phyloP scores from a whole-genome alignment of 371 early-diverging fungal genomes.

The Mortierella sp. region DNA sequence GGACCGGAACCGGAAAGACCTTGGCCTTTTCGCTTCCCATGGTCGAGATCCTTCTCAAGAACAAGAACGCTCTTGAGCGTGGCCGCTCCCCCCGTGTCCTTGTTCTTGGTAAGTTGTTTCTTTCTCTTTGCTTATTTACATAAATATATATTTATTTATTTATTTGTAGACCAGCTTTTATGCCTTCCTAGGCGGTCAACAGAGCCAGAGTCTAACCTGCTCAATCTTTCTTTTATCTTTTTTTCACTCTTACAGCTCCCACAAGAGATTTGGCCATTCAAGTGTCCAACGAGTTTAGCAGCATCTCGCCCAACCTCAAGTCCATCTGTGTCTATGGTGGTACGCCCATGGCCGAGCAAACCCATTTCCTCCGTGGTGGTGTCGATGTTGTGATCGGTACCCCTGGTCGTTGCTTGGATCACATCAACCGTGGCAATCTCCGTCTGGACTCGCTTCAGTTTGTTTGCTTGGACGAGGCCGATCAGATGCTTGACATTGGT shows the following conservation, averaged over 20 bases:
- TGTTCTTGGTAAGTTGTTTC: constrained; percentile 57
- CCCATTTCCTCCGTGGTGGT: constrained; percentile 83
- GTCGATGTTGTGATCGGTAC: constrained; percentile 97
- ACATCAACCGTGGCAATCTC: constrained; percentile 88
- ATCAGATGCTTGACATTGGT: constrained; percentile 96
- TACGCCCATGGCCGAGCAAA: constrained; percentile 83
- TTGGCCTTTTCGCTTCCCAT: constrained; percentile 89
- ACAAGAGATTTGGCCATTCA: constrained; percentile 98
- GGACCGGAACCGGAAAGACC: constrained; percentile 95
- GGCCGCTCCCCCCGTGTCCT: constrained; percentile 85
- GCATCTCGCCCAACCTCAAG: constrained; percentile 69
- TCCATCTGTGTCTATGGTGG: constrained; percentile 74
- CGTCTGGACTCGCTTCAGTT: constrained; percentile 77
- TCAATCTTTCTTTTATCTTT: neutral
- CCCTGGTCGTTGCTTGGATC: constrained; percentile 97
- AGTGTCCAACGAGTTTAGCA: constrained; percentile 79
- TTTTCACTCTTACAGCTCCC: constrained; percentile 67
- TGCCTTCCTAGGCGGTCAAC: too few species aligned
- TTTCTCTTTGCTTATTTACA: neutral
- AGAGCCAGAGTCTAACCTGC: neutral
- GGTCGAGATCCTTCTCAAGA: constrained; percentile 74
- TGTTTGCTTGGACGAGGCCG: constrained; percentile 96
- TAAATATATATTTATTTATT: neutral
- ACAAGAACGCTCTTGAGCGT: constrained; percentile 56
- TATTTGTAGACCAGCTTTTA: neutral